These are phyloP conservation scores for Fonsecaea erecta DNA, from an alignment of 2,329 filamentous ascomycete genomes.

Conservation along the genomic window DNA sequence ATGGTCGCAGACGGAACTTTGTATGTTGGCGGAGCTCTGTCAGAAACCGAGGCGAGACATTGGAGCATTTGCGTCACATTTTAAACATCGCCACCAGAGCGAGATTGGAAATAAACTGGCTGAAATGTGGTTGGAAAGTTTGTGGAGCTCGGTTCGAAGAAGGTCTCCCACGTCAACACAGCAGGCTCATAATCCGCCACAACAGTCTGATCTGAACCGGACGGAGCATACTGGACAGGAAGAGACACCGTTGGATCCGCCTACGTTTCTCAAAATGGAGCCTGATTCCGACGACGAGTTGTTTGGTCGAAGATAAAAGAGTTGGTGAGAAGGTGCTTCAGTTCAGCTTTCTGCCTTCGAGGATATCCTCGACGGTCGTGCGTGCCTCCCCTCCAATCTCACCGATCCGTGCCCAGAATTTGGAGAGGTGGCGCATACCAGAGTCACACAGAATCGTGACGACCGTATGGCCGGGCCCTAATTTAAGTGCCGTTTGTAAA, in stretches of 20 bases:
- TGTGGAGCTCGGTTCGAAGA: constrained; percentile 1
- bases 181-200: background rate
- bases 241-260: background rate
- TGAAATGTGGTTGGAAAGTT: constrained; percentile 30
- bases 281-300: constrained; percentile 26
- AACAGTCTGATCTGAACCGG: background rate
- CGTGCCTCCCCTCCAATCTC: constrained; percentile 52
- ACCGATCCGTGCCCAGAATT: constrained; percentile 56
- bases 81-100: constrained; percentile 21
- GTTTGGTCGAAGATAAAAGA: constrained; percentile 16
- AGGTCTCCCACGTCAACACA: background rate
- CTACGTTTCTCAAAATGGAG: constrained; percentile 21
- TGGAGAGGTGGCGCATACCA: constrained; percentile 57
- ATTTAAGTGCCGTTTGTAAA: constrained; percentile 51
- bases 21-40: constrained; percentile 23
- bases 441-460: constrained; percentile 57
- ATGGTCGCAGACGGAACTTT: constrained; percentile 30
- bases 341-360: constrained; percentile 46
- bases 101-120: constrained; percentile 35
- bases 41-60: constrained; percentile 23
- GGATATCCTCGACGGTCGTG: constrained; percentile 53
- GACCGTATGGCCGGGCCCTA: constrained; percentile 55
- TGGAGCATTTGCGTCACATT: constrained; percentile 11
- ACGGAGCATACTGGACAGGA: background rate
- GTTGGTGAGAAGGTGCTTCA: constrained; percentile 27